A percentile compares a stretch with the other conserved stretches of the same genome.
Conservation (phyloP, 2,329 filamentous ascomycete genomes). For the Sporothrix pallida region DNA sequence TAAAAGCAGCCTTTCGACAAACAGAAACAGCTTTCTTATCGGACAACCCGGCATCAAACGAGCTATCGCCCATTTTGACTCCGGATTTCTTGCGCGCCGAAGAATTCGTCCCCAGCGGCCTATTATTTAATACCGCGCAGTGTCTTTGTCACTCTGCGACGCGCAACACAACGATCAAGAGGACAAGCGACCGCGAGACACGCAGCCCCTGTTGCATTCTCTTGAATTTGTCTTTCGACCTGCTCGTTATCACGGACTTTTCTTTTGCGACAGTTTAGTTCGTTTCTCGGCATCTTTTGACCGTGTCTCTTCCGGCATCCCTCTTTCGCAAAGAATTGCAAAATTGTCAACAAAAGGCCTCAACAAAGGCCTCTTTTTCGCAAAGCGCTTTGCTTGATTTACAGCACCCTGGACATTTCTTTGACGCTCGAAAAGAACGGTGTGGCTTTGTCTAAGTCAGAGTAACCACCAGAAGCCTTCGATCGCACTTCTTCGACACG, state of each 20-base stretch:
- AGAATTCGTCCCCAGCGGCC: neutral
- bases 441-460: slow-evolving; percentile 14
- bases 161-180: neutral
- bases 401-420: neutral
- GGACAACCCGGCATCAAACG: neutral
- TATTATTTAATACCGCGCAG: slow-evolving; percentile 4
- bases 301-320: neutral
- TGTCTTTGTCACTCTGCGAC: slow-evolving; percentile 8
- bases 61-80: neutral
- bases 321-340: neutral
- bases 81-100: slow-evolving; percentile 1
- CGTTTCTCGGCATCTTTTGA: neutral
- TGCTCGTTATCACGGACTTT: neutral
- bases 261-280: neutral
- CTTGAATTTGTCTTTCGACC: neutral
- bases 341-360: neutral
- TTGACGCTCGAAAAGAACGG: slow-evolving; percentile 16
- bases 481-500: slow-evolving; percentile 22
- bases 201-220: neutral
- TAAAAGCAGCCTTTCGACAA: neutral
- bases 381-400: neutral
- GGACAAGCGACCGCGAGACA: slow-evolving; percentile 9
- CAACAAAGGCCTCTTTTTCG: neutral
- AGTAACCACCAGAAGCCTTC: slow-evolving; percentile 17
- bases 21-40: neutral